A percentile compares a stretch with the other conserved stretches of the same genome.
These are phyloP conservation scores for Epichloe sibirici DNA, from an alignment of 2,329 filamentous ascomycete genomes.

Conservation along the genomic window DNA sequence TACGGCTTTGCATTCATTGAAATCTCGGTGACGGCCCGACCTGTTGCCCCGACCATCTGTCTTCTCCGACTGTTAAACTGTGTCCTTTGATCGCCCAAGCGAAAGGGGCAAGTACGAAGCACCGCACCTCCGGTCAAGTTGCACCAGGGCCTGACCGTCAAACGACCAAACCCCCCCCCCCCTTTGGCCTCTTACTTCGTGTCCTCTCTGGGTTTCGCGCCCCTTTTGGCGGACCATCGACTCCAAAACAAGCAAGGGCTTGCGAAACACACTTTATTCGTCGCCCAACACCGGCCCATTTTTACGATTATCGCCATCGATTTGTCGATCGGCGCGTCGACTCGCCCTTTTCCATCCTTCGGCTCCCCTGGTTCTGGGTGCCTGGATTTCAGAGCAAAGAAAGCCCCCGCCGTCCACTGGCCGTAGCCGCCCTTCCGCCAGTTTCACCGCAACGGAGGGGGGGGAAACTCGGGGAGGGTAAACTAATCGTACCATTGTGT, in stretches of 20 bases:
- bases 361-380: background rate
- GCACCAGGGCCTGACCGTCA: background rate
- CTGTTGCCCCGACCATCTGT: background rate
- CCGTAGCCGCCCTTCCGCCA: conserved; percentile 3
- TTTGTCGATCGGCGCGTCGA: conserved; percentile 1
- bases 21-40: background rate
- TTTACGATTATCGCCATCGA: conserved; percentile 1
- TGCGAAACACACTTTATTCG: background rate
- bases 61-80: background rate
- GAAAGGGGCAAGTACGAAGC: background rate
- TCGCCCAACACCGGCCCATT: background rate
- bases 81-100: background rate
- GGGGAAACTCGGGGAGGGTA: background rate
- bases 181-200: background rate
- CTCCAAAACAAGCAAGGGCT: background rate
- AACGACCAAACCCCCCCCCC: background rate
- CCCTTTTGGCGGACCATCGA: background rate
- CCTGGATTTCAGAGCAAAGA: background rate
- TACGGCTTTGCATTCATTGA: background rate
- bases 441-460: conserved; percentile 1
- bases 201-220: background rate
- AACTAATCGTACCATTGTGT: background rate
- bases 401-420: conserved; percentile 1
- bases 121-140: background rate
- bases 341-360: conserved; percentile 1